These are phyloP conservation scores for Pigoraptor vietnamica DNA, from an alignment of 78 protist species.

Conservation along the genomic window DNA sequence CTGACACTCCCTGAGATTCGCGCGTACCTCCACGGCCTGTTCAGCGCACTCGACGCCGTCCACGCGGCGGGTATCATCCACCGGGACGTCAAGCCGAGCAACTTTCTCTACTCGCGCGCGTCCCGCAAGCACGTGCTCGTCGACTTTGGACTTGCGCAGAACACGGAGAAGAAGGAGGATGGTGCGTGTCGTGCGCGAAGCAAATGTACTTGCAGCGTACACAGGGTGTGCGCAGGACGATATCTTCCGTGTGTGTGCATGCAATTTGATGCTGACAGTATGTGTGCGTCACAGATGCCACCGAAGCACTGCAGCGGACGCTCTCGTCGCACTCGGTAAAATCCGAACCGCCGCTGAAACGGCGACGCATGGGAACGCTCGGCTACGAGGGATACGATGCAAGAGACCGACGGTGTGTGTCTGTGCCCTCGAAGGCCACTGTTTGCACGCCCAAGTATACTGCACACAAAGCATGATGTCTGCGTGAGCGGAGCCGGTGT, in stretches of 20 bases:
- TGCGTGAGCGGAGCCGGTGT: neutral
- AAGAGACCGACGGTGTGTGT: no score
- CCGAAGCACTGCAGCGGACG: neutral
- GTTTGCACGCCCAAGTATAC: no score
- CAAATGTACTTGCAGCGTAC: neutral
- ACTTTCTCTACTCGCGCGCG: neutral
- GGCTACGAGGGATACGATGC: neutral
- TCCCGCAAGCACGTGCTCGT: neutral
- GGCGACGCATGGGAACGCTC: neutral
- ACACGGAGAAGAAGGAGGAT: neutral
- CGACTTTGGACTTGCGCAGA: neutral
- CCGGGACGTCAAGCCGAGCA: slow-evolving; percentile 7
- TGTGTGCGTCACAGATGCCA: neutral
- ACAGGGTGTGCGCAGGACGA: no score
- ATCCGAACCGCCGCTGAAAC: neutral
- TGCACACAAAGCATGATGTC: no score
- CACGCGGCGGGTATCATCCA: neutral
- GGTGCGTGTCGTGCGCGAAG: neutral
- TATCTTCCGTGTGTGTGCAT: neutral
- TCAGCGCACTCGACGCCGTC: neutral
- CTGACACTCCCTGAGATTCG: neutral
- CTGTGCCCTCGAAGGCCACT: no score
- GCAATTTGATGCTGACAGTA: neutral
- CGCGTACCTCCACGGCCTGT: neutral
- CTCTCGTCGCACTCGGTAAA: neutral